Base-by-base conservation (phyloP, 2,329 filamentous ascomycete genomes). In the Penicillium sp. region DNA sequence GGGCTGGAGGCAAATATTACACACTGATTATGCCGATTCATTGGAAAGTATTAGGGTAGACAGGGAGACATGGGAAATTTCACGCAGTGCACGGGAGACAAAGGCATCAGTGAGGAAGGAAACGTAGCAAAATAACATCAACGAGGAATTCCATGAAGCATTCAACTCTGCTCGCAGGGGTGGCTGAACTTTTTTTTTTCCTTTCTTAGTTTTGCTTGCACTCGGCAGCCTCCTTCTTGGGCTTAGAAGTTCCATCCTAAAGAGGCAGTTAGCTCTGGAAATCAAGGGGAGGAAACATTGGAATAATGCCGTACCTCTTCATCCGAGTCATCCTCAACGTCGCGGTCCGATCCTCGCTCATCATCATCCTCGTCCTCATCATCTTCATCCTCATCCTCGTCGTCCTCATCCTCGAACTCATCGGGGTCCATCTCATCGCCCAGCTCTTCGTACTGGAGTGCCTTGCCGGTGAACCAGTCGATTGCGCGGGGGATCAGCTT, bases 381-480 rank as follows among this genome's bases (percentile, higher is more conserved):
- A 51, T 88, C 78, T 54, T 95, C 89, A 57, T 91, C 87, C 46
- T 95, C 91, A 47, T 95, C 90, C 50, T 96, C 91, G 45, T 96
- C 92, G 15, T 95, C 89, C 25, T 96, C 91, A 45, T 95, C 91
- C 52, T 92, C 87, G 59, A 88, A 89, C 57, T 89, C 88, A 55
- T 86, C 88, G 64, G 86, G 87, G 48, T 91, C 87, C 56, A 90
- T 78, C 54, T 92, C 90, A 47, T 95, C 87, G 33, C 92, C 87
- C 53, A 95, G 74, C 71, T 96, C 92, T 79, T 98, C 93, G 64
- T 89, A 98, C 63, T 93, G 91, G 57, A 98, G 84, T 61, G 93
- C 93, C 77, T 98, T 93, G 50, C 93, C 93, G 46, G 93, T 98
- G 73, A 98, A 98, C 93, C 93, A 98, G 75, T 98, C 93, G 65